A percentile compares a stretch with the other conserved stretches of the same genome.
phyloP scores from a whole-genome alignment of 176 grass and related monocot genomes.

The Hordeum marinum region DNA sequence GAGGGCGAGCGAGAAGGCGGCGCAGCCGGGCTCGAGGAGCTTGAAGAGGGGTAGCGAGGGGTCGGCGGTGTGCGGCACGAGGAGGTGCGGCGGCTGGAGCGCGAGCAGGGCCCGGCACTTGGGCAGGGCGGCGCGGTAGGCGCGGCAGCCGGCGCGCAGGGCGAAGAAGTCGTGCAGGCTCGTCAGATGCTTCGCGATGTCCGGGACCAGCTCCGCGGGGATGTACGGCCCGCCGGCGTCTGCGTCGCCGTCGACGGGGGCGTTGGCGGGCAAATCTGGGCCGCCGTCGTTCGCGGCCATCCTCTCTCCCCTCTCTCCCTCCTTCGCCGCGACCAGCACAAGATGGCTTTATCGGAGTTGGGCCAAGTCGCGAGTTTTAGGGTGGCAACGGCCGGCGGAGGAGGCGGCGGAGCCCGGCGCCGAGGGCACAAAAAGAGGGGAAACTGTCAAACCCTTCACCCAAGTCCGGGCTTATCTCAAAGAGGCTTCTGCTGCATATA shows the following conservation, averaged over 20 bases:
- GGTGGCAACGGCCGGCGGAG: not conserved
- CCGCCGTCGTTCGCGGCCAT: not conserved
- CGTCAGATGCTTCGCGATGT: conserved; percentile 33
- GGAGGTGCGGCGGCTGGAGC: conserved; percentile 36
- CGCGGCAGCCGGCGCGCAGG: conserved; percentile 45
- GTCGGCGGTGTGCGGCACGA: conserved; percentile 37
- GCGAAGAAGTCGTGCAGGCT: conserved; percentile 46
- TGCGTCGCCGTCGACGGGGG: not conserved
- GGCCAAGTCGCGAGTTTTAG: not conserved
- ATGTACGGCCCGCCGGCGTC: conserved; percentile 18
- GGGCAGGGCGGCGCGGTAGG: conserved; percentile 28
- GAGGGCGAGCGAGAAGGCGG: conserved; percentile 25
- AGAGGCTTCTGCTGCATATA: too few species aligned
- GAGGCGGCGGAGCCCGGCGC: not conserved
- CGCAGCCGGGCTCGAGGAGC: not conserved
- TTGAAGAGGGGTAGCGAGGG: not conserved
- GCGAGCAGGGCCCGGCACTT: conserved; percentile 19
- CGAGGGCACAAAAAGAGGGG: not conserved
- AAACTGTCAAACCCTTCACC: not conserved
- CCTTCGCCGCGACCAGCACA: not conserved
- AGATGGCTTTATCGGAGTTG: not conserved
- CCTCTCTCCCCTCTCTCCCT: not conserved
- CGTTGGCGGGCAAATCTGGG: not conserved
- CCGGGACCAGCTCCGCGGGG: conserved; percentile 32
- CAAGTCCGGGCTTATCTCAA: too few species aligned